A percentile compares a stretch with the other conserved stretches of the same genome.
Evolutionary conservation across 2,329 filamentous ascomycete genomes (phyloP).

Genomic region (Xylaria sp.): DNA sequence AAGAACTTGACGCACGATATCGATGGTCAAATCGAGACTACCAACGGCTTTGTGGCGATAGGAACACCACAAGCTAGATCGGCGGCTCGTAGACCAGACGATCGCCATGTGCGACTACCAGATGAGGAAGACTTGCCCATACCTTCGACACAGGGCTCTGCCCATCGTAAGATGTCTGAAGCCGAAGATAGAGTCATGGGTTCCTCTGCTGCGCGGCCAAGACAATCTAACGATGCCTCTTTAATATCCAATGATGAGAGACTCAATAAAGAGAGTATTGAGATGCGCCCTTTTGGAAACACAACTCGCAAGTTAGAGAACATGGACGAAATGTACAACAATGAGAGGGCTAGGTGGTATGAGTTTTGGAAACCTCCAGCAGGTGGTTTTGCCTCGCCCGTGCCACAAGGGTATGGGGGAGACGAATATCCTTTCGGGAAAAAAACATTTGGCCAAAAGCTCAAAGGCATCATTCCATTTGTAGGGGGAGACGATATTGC

Average conservation of each 20-base stretch:
- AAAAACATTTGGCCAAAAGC: constrained; percentile 61
- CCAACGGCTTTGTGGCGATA: constrained; percentile 63
- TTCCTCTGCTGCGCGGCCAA: constrained; percentile 40
- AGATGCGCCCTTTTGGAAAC: constrained; percentile 55
- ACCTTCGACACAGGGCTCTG: constrained; percentile 43
- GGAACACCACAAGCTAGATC: constrained; percentile 41
- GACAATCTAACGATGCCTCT: constrained; percentile 53
- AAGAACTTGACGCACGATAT: constrained; percentile 62
- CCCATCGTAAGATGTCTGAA: constrained; percentile 35
- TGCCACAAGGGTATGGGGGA: constrained; percentile 66
- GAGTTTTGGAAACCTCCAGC: constrained; percentile 73
- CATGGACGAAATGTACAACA: constrained; percentile 61
- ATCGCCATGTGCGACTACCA: constrained; percentile 49
- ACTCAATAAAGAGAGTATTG: constrained; percentile 50
- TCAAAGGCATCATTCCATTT: constrained; percentile 64
- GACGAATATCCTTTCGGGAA: constrained; percentile 58
- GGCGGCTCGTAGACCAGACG: constrained; percentile 43
- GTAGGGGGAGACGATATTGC: constrained; percentile 57
- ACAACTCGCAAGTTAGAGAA: constrained; percentile 64
- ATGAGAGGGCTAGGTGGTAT: constrained; percentile 64
- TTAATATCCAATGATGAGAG: constrained; percentile 53
- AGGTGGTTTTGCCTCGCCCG: constrained; percentile 69
- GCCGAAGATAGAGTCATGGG: constrained; percentile 48
- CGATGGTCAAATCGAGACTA: constrained; percentile 64
- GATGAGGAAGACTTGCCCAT: constrained; percentile 51